Evolutionary conservation across 2,329 filamentous ascomycete species (phyloP).

Genomic region (Lomentospora prolificans): DNA sequence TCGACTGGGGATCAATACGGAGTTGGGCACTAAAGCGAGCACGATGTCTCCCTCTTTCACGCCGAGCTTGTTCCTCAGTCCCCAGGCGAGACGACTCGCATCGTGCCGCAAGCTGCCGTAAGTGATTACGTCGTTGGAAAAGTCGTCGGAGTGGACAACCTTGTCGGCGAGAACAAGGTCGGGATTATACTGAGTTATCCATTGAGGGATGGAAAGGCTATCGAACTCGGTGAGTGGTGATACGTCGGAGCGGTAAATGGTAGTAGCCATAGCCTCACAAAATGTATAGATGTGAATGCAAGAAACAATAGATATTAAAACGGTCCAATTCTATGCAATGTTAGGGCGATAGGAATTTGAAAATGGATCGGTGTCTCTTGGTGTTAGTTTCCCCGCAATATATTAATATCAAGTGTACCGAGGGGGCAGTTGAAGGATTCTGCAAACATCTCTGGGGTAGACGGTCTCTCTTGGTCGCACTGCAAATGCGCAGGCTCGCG

Average conservation of each 20-base stretch:
- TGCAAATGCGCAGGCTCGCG: too few species aligned
- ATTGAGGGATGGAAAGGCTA: neutral
- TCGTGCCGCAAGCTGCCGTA: neutral
- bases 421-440: neutral
- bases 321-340: too few species aligned
- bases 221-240: neutral
- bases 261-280: neutral
- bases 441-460: too few species aligned
- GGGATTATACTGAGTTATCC: constrained; percentile 1
- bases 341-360: too few species aligned
- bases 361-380: too few species aligned
- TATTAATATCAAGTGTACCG: neutral
- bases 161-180: neutral
- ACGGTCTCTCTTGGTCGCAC: too few species aligned
- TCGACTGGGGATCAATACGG: neutral
- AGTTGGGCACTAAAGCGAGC: neutral
- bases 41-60: neutral
- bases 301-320: too few species aligned
- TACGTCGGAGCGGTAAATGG: neutral
- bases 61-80: constrained; percentile 1
- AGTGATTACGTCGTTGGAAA: neutral
- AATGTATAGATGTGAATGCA: too few species aligned
- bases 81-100: neutral
- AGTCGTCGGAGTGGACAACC: neutral
- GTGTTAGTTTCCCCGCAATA: neutral